phyloP scores from a whole-genome alignment of 768 basidiomycete species.

The Trametes cubensis region DNA sequence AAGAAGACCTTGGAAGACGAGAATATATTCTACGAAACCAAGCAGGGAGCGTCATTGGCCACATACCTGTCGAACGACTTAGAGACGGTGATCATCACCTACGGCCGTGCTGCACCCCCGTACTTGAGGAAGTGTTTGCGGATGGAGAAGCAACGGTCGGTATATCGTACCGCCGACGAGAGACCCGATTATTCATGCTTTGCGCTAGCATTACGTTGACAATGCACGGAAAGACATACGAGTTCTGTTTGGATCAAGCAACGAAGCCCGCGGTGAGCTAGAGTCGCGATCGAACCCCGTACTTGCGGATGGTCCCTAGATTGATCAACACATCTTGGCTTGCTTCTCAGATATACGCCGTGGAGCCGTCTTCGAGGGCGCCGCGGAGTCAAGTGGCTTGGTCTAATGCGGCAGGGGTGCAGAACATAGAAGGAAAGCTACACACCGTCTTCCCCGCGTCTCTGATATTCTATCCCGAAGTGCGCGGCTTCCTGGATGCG shows the following conservation, averaged over 20 bases:
- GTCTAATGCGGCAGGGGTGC: not conserved
- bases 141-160: conserved; percentile 5
- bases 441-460: conserved; percentile 8
- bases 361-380: not conserved
- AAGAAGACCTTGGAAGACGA: not conserved
- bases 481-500: conserved; percentile 1
- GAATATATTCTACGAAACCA: too few relatives aligned
- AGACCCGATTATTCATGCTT: not conserved
- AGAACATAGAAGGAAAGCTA: not conserved
- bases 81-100: conserved; percentile 2
- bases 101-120: not conserved
- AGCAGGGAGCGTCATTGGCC: not conserved
- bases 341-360: not conserved
- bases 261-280: not conserved
- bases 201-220: conserved; percentile 8
- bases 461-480: conserved; percentile 14
- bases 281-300: not conserved
- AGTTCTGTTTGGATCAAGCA: not conserved
- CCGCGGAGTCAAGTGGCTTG: not conserved
- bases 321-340: not conserved
- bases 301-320: too few relatives aligned
- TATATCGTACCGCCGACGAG: not conserved
- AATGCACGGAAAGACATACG: not conserved
- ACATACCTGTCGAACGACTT: not conserved
- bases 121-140: not conserved